A percentile compares a stretch with the other conserved stretches of the same genome.
phyloP scores from a whole-genome alignment of 2,329 filamentous ascomycete species.

The Clarireedia hainanense region DNA sequence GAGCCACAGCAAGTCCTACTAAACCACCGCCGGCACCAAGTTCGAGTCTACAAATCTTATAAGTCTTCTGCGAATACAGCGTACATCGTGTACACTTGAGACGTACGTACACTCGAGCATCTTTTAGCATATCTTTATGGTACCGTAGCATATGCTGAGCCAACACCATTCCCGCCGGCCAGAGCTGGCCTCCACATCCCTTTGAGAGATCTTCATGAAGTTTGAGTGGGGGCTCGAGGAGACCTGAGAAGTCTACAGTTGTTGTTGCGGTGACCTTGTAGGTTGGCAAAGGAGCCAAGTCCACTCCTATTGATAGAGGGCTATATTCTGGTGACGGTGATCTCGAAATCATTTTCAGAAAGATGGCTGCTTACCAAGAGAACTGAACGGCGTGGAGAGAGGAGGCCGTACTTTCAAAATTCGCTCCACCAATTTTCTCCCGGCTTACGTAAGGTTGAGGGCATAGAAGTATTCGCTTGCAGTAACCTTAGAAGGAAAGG shows the following conservation, averaged over 20 bases:
- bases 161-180: constrained; percentile 88
- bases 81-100: neutral
- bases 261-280: constrained; percentile 49
- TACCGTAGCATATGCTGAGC: constrained; percentile 77
- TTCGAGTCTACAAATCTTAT: constrained; percentile 60
- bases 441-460: too few species aligned
- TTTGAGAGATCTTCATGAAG: constrained; percentile 79
- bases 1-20: constrained; percentile 59
- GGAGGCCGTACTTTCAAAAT: too few species aligned
- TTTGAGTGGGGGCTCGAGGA: constrained; percentile 60
- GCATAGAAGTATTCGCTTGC: too few species aligned
- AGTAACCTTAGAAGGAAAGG: too few species aligned
- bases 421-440: too few species aligned
- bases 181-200: constrained; percentile 88
- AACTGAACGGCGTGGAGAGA: neutral
- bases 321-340: constrained; percentile 28
- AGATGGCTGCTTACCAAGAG: too few species aligned
- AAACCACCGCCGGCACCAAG: constrained; percentile 87
- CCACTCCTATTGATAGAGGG: constrained; percentile 39
- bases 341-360: constrained; percentile 19
- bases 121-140: constrained; percentile 53
- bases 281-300: constrained; percentile 50
- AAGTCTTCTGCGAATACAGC: neutral
- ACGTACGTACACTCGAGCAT: constrained; percentile 58
- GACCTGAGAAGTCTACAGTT: constrained; percentile 60